phyloP scores from a whole-genome alignment of 139 green algal species.

The Asterochloris sp. region DNA sequence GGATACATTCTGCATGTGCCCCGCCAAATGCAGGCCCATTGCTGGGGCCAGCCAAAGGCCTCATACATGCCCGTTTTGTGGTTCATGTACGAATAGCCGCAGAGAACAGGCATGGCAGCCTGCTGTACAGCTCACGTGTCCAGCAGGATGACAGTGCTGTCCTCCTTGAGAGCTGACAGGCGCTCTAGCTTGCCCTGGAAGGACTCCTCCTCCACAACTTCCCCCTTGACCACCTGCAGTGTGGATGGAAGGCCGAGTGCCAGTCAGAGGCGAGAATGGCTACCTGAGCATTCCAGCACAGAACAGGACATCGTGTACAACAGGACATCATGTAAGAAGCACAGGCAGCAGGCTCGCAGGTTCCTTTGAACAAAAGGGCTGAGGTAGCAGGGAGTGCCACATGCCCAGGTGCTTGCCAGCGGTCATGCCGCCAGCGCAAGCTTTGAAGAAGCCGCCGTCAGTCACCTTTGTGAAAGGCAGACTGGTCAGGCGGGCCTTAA shows the following conservation, averaged over 20 bases:
- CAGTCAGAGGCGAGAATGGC: neutral
- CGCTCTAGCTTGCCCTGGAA: constrained; percentile 38
- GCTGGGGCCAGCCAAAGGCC: too few species aligned
- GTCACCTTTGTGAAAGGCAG: constrained; percentile 30
- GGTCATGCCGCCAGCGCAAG: too few species aligned
- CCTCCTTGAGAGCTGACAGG: constrained; percentile 26
- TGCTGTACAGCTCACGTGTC: constrained; percentile 18
- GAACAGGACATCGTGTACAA: neutral
- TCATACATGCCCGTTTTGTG: too few species aligned
- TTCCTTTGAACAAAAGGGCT: neutral
- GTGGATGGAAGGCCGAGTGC: neutral
- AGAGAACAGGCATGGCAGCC: neutral
- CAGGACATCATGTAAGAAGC: neutral
- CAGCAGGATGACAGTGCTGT: constrained; percentile 34
- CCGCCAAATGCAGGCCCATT: neutral
- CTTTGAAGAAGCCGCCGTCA: too few species aligned
- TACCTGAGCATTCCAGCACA: neutral
- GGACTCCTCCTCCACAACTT: constrained; percentile 27
- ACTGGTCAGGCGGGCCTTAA: constrained; percentile 17
- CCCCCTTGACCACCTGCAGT: neutral
- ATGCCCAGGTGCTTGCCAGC: too few species aligned
- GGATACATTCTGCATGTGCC: neutral
- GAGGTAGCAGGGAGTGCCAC: too few species aligned
- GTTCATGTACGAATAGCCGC: neutral
- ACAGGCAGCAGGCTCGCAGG: neutral